phyloP scores from a whole-genome alignment of 2,329 filamentous ascomycete species.

The Mycosphaerelloides madeirae region DNA sequence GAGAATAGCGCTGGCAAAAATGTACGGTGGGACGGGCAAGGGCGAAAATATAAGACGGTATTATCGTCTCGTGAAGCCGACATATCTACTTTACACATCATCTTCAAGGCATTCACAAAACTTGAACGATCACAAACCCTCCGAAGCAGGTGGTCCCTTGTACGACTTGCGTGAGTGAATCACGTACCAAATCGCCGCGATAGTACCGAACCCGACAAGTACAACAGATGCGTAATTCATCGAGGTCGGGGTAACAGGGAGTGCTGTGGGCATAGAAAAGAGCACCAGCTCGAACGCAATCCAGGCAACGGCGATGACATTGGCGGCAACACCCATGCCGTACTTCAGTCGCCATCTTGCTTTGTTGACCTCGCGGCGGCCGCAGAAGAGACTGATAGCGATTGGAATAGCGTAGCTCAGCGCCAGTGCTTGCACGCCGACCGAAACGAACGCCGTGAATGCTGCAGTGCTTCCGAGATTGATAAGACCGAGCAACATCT shows the following conservation, averaged over 20 bases:
- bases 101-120: no score
- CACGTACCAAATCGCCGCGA: conserved; percentile 1
- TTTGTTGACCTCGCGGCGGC: conserved; percentile 24
- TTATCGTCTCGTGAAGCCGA: no score
- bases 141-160: background rate
- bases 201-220: conserved; percentile 48
- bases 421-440: conserved; percentile 54
- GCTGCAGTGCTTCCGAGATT: conserved; percentile 46
- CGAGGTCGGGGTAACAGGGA: conserved; percentile 49
- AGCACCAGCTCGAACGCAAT: conserved; percentile 33
- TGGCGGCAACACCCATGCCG: conserved; percentile 31
- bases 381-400: conserved; percentile 31
- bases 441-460: conserved; percentile 49
- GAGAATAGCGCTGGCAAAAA: no score
- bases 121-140: background rate
- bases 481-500: conserved; percentile 48
- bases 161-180: conserved; percentile 1
- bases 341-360: conserved; percentile 19
- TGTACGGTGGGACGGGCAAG: no score
- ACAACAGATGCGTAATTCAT: conserved; percentile 57
- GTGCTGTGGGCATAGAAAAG: conserved; percentile 51
- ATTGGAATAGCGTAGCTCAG: conserved; percentile 56
- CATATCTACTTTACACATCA: no score
- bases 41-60: no score
- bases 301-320: conserved; percentile 26